phyloP scores from a whole-genome alignment of 331 rosid species.

The Spiraea crenata region DNA sequence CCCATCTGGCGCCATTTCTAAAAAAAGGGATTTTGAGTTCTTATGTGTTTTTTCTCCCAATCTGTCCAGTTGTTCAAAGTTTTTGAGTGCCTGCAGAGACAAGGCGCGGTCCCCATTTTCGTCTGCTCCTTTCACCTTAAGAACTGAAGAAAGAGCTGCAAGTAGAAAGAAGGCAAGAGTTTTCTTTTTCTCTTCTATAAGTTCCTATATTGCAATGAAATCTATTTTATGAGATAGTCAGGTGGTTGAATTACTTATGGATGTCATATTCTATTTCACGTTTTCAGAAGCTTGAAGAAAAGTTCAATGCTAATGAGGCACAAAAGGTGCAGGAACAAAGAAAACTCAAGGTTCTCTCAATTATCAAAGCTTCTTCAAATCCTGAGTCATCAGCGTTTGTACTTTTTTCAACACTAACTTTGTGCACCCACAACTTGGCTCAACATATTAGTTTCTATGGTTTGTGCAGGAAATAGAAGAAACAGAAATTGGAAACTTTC shows the following conservation, averaged over 20 bases:
- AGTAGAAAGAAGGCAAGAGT: conserved; percentile 77
- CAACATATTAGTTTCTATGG: not conserved
- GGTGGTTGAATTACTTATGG: conserved; percentile 11
- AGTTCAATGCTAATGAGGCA: conserved; percentile 69
- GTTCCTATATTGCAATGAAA: not conserved
- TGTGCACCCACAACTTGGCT: not conserved
- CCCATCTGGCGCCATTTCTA: not conserved
- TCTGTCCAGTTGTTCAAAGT: conserved; percentile 40
- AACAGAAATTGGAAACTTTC: conserved; percentile 59
- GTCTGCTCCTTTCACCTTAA: conserved; percentile 70
- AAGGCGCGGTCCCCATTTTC: conserved; percentile 62
- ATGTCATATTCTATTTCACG: conserved; percentile 7
- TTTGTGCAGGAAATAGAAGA: conserved; percentile 69
- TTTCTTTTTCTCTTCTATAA: conserved; percentile 7
- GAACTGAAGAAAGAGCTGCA: conserved; percentile 89
- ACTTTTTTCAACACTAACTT: not conserved
- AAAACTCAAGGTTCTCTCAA: conserved; percentile 55
- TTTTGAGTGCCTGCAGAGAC: conserved; percentile 61
- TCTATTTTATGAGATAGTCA: conserved; percentile 9
- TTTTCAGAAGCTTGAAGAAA: conserved; percentile 85
- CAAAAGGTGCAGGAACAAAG: conserved; percentile 62
- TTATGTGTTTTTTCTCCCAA: conserved; percentile 23
- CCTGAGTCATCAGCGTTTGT: not conserved
- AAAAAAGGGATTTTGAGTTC: not conserved
- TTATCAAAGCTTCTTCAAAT: not conserved